Percentiles rank a stretch among this genome's conserved stretches.
Conservation (phyloP, 345 rosid genomes). For the Viola odorata region DNA sequence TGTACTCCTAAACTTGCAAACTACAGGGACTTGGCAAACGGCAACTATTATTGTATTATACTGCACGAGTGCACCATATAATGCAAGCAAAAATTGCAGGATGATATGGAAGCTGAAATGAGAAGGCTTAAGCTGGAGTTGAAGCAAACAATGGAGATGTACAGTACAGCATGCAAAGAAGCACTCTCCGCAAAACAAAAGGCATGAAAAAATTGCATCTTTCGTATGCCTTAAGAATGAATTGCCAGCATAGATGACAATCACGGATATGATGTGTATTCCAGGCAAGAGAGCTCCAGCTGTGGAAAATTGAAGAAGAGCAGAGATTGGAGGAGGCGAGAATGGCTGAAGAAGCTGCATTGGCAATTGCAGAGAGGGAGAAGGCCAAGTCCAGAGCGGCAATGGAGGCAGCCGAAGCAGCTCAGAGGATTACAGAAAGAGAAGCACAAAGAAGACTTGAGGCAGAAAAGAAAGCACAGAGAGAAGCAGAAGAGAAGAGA, state of each 20-base stretch:
- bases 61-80: neutral
- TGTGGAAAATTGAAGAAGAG: slow-evolving; percentile 80
- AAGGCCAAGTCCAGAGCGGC: slow-evolving; percentile 79
- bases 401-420: slow-evolving; percentile 79
- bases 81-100: slow-evolving; percentile 26
- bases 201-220: slow-evolving; percentile 26
- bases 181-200: slow-evolving; percentile 82
- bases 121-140: slow-evolving; percentile 80
- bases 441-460: slow-evolving; percentile 62
- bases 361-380: slow-evolving; percentile 72
- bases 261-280: slow-evolving; percentile 3
- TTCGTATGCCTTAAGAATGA: neutral
- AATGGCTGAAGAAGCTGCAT: slow-evolving; percentile 69
- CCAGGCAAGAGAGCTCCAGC: slow-evolving; percentile 73
- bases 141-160: slow-evolving; percentile 96
- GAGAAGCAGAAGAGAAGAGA: slow-evolving; percentile 63
- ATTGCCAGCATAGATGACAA: neutral
- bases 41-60: too few relatives aligned
- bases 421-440: slow-evolving; percentile 69
- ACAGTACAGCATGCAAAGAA: slow-evolving; percentile 88
- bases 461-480: slow-evolving; percentile 75
- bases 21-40: too few relatives aligned
- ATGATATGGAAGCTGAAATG: slow-evolving; percentile 89
- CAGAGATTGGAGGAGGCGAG: slow-evolving; percentile 65
- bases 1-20: too few relatives aligned